A percentile compares a stretch with the other conserved stretches of the same genome.
Evolutionary conservation across 31 red algal genomes (phyloP).

Genomic region (Odonthalia washingtoniensis): DNA sequence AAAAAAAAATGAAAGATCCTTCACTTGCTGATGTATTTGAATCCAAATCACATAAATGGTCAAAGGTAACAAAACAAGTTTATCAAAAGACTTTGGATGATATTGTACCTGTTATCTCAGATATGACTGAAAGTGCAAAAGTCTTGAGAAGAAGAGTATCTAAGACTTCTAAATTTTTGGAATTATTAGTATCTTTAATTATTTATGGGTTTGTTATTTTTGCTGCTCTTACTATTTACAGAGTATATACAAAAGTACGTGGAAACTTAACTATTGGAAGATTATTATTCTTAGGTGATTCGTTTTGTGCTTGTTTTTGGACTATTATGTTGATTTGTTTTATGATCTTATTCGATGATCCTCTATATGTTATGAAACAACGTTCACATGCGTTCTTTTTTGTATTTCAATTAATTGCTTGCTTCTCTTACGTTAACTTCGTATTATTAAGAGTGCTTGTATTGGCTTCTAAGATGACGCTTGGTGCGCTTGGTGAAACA

Average conservation of each 20-base stretch:
- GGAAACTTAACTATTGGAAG: constrained; percentile 75
- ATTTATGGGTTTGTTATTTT: constrained; percentile 73
- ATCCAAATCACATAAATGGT: constrained; percentile 71
- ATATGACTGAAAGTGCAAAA: constrained; percentile 53
- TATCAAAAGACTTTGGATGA: constrained; percentile 76
- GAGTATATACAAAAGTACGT: constrained; percentile 62
- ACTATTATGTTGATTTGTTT: constrained; percentile 68
- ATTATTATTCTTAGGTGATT: constrained; percentile 76
- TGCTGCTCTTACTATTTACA: constrained; percentile 40
- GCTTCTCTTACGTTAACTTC: constrained; percentile 75
- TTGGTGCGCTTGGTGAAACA: constrained; percentile 76
- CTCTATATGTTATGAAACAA: constrained; percentile 70
- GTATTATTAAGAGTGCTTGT: constrained; percentile 80
- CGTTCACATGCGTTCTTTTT: constrained; percentile 69
- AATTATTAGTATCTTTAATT: constrained; percentile 61
- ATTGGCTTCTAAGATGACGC: constrained; percentile 80
- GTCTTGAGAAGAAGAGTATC: constrained; percentile 54
- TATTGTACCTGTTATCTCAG: constrained; percentile 67
- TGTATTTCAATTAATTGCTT: constrained; percentile 77
- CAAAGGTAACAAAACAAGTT: constrained; percentile 63
- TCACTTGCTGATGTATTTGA: constrained; percentile 75
- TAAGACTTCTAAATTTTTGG: constrained; percentile 64
- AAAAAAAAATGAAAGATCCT: constrained; percentile 64
- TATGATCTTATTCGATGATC: constrained; percentile 72
- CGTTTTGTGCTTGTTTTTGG: constrained; percentile 83